A percentile compares a stretch with the other conserved stretches of the same genome.
Evolutionary conservation across 2,329 filamentous ascomycete species (phyloP).

Genomic region (Aureobasidium sp.): DNA sequence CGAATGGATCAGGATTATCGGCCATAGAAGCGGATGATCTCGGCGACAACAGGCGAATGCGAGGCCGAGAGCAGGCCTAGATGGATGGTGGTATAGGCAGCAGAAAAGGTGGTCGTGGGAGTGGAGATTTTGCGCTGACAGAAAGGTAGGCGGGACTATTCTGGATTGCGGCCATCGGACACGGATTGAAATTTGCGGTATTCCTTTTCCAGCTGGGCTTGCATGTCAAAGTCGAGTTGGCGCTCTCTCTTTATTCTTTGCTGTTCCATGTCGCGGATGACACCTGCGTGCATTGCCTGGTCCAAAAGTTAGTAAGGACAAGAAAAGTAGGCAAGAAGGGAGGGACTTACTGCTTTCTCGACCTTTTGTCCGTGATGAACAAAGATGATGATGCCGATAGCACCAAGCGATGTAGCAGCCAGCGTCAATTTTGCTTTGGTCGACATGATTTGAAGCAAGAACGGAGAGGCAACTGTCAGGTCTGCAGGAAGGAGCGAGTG

Average conservation of each 20-base stretch:
- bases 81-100: too few relatives aligned
- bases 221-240: slow-evolving; percentile 91
- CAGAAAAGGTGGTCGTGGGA: neutral
- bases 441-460: slow-evolving; percentile 57
- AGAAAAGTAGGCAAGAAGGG: neutral
- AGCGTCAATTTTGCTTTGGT: slow-evolving; percentile 83
- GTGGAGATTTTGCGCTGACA: neutral
- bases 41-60: neutral
- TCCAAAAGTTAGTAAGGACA: neutral
- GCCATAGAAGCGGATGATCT: neutral
- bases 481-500: neutral
- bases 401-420: slow-evolving; percentile 66
- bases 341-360: slow-evolving; percentile 65
- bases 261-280: slow-evolving; percentile 90
- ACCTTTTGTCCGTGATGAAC: slow-evolving; percentile 84
- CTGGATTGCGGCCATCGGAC: slow-evolving; percentile 37
- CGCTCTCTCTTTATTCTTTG: slow-evolving; percentile 85
- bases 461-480: neutral
- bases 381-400: slow-evolving; percentile 68
- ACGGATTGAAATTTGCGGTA: slow-evolving; percentile 87
- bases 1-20: neutral
- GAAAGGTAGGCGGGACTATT: neutral
- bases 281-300: slow-evolving; percentile 91
- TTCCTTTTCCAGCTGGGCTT: slow-evolving; percentile 75
- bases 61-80: neutral